phyloP scores from a whole-genome alignment of 2,329 filamentous ascomycete genomes.

The Grosmannia serpens region DNA sequence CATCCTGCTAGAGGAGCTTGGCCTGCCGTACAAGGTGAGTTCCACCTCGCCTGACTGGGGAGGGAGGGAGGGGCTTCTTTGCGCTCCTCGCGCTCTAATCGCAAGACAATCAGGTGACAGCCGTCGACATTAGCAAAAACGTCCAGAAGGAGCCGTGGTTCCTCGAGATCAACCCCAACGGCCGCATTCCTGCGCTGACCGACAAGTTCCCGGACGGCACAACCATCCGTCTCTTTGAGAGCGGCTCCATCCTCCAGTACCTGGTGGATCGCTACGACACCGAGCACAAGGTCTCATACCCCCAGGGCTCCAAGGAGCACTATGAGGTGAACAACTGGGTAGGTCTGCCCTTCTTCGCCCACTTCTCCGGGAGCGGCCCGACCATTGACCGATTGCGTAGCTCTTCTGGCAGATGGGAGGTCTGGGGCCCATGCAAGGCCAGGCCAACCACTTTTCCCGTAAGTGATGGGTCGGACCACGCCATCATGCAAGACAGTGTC shows the following conservation, averaged over 20 bases:
- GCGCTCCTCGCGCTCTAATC: not conserved
- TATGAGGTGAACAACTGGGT: conserved; percentile 75
- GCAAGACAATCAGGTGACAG: conserved; percentile 30
- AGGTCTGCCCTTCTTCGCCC: conserved; percentile 10
- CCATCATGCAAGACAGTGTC: not conserved
- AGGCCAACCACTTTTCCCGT: conserved; percentile 74
- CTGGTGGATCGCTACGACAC: conserved; percentile 71
- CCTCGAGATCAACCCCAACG: conserved; percentile 84
- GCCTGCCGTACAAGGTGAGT: conserved; percentile 62
- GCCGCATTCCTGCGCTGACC: conserved; percentile 77
- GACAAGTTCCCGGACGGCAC: conserved; percentile 66
- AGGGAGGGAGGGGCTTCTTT: no score
- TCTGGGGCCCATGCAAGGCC: conserved; percentile 71
- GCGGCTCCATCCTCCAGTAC: conserved; percentile 74
- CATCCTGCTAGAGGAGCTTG: conserved; percentile 76
- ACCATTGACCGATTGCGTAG: conserved; percentile 17
- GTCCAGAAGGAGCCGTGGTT: conserved; percentile 77
- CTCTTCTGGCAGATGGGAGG: conserved; percentile 69
- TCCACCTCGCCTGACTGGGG: not conserved
- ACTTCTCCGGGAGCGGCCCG: not conserved
- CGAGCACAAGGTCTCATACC: conserved; percentile 74
- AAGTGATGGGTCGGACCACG: conserved; percentile 13
- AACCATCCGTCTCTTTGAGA: conserved; percentile 69
- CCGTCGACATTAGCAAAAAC: conserved; percentile 62
- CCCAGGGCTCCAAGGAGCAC: conserved; percentile 58